A percentile compares a stretch with the other conserved stretches of the same genome.
phyloP scores from a whole-genome alignment of 2,329 filamentous ascomycete species.

The Aspergillus ruber region DNA sequence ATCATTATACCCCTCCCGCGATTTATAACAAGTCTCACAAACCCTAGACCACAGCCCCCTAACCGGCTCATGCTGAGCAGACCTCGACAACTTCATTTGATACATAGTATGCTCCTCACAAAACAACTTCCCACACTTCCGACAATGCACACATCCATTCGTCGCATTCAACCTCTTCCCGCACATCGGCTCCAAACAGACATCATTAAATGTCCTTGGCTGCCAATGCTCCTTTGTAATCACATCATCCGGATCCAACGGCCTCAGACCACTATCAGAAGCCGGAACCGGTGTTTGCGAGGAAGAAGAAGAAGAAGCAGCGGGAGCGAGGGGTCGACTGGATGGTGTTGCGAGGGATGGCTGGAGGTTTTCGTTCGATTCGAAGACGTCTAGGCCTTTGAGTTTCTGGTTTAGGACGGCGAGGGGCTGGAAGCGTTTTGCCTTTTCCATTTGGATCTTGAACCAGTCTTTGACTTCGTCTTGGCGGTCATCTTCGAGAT shows the following conservation, averaged over 20 bases:
- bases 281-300: slow-evolving; percentile 25
- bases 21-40: slow-evolving; percentile 99
- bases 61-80: slow-evolving; percentile 82
- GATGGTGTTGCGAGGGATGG: slow-evolving; percentile 26
- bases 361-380: slow-evolving; percentile 69
- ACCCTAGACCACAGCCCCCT: slow-evolving; percentile 89
- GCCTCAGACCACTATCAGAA: slow-evolving; percentile 10
- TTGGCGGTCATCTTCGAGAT: slow-evolving; percentile 79
- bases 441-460: slow-evolving; percentile 86
- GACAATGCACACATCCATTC: slow-evolving; percentile 83
- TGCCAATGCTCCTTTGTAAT: slow-evolving; percentile 91
- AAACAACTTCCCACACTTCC: slow-evolving; percentile 86
- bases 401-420: slow-evolving; percentile 90
- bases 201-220: slow-evolving; percentile 62
- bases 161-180: slow-evolving; percentile 70
- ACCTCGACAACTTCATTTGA: slow-evolving; percentile 92
- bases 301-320: slow-evolving; percentile 17
- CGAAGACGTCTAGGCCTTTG: slow-evolving; percentile 86
- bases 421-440: slow-evolving; percentile 85
- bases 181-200: slow-evolving; percentile 82
- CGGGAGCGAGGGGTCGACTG: slow-evolving; percentile 23
- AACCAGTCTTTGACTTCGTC: slow-evolving; percentile 98
- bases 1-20: slow-evolving; percentile 90
- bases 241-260: slow-evolving; percentile 76
- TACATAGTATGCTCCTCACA: slow-evolving; percentile 99